These are phyloP conservation scores for Colletotrichum euphorbiae DNA, from an alignment of 2,329 filamentous ascomycete genomes.

Conservation along the genomic window DNA sequence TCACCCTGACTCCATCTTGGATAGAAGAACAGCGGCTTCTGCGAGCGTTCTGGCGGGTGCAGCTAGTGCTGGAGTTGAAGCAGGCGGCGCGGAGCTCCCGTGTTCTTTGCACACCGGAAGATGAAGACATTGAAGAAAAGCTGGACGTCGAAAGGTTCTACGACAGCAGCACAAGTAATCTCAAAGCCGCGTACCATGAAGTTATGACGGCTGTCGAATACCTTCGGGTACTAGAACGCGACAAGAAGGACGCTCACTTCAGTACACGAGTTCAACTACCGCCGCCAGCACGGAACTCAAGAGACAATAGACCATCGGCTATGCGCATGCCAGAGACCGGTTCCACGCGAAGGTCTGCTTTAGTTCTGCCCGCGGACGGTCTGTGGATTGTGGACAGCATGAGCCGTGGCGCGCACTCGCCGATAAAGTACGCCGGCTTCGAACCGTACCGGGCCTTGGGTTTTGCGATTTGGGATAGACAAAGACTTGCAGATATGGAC, in stretches of 20 bases:
- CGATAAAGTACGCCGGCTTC: slow-evolving; percentile 34
- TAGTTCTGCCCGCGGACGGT: slow-evolving; percentile 24
- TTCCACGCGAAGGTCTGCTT: background rate
- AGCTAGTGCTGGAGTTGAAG: slow-evolving; percentile 20
- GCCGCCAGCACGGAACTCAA: too few species aligned
- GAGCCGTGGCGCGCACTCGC: slow-evolving; percentile 26
- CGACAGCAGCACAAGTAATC: slow-evolving; percentile 29
- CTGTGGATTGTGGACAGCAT: slow-evolving; percentile 38
- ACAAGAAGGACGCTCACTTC: background rate
- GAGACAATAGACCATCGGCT: background rate
- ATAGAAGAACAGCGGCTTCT: slow-evolving; percentile 28
- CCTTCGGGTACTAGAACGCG: background rate
- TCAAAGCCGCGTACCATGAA: slow-evolving; percentile 29
- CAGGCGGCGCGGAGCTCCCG: background rate
- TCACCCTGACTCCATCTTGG: background rate
- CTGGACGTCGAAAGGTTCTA: slow-evolving; percentile 13
- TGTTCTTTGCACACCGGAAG: background rate
- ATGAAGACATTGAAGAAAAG: fast-evolving
- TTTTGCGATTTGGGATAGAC: slow-evolving; percentile 30
- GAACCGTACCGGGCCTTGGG: slow-evolving; percentile 26
- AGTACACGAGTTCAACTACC: background rate
- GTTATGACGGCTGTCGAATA: slow-evolving; percentile 30
- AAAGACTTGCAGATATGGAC: slow-evolving; percentile 17
- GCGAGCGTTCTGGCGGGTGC: slow-evolving; percentile 31
- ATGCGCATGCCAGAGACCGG: background rate